These are phyloP conservation scores for Dentipellis sp. DNA, from an alignment of 768 basidiomycete genomes.

Conservation along the genomic window DNA sequence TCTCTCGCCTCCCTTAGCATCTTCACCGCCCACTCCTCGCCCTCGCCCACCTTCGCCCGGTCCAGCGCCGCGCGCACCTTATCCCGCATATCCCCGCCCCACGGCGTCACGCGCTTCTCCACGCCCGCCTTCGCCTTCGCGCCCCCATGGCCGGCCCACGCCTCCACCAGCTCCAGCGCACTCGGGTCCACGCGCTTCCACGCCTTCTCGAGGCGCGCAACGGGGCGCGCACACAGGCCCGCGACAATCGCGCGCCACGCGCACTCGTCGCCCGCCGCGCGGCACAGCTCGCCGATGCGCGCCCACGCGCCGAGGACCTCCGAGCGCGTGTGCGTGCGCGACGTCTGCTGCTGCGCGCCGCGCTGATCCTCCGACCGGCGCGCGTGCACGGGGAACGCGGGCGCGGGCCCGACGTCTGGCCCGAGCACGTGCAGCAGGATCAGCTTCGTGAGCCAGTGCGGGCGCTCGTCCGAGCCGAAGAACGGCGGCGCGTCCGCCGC, in stretches of 20 bases:
- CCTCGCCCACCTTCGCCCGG: conserved; percentile 3
- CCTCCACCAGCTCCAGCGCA: conserved; percentile 48
- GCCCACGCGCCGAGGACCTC: conserved; percentile 70
- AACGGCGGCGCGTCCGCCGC: conserved; percentile 24
- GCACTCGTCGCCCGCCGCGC: conserved; percentile 67
- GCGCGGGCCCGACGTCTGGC: conserved; percentile 43
- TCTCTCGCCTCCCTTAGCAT: conserved; percentile 26
- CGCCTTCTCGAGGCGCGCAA: conserved; percentile 68
- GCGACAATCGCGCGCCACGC: conserved; percentile 69
- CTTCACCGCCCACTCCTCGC: conserved; percentile 20
- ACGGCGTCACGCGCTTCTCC: conserved; percentile 44
- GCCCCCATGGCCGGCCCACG: conserved; percentile 42
- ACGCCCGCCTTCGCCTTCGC: conserved; percentile 31
- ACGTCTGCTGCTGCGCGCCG: conserved; percentile 24
- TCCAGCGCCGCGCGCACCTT: conserved; percentile 23
- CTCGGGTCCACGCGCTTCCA: conserved; percentile 69
- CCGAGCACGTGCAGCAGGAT: conserved; percentile 64
- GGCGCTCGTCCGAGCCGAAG: conserved; percentile 60
- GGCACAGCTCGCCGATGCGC: conserved; percentile 62
- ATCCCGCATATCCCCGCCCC: conserved; percentile 41
- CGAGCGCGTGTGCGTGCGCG: conserved; percentile 61
- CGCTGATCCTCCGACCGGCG: conserved; percentile 24
- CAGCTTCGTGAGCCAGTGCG: conserved; percentile 76
- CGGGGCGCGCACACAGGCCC: conserved; percentile 63
- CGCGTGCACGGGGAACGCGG: conserved; percentile 18